phyloP scores from a whole-genome alignment of 1,284 basidiomycete species.

The Tilletia caries region DNA sequence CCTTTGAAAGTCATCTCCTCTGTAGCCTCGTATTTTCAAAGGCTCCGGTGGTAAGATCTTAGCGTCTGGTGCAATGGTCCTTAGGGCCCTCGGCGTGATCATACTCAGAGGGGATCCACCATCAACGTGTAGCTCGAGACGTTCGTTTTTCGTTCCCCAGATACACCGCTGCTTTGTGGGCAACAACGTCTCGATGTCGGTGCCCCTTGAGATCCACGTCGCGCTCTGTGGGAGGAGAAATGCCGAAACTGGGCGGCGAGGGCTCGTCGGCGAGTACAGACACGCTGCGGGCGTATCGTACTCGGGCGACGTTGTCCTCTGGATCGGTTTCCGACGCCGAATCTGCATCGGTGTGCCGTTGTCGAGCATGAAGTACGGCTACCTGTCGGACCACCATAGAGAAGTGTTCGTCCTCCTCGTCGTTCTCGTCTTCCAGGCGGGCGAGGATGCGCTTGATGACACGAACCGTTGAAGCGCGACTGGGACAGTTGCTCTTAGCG shows the following conservation, averaged over 20 bases:
- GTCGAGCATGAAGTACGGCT: too few relatives aligned
- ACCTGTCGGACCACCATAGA: background rate
- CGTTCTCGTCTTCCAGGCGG: background rate
- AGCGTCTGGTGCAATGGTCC: background rate
- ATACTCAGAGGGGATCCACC: background rate
- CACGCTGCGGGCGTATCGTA: background rate
- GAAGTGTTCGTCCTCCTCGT: background rate
- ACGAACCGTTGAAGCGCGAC: too few relatives aligned
- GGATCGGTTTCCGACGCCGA: background rate
- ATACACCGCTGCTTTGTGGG: background rate
- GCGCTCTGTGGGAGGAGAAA: too few relatives aligned
- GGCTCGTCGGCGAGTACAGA: background rate
- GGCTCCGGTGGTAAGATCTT: background rate
- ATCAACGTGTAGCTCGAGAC: background rate
- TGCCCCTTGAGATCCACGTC: too few relatives aligned
- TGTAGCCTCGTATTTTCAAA: background rate
- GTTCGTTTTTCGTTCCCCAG: background rate
- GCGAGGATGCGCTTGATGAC: too few relatives aligned
- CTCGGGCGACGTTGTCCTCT: background rate
- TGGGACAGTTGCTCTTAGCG: too few relatives aligned
- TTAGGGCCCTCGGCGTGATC: background rate
- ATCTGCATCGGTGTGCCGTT: too few relatives aligned
- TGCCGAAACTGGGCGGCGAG: background rate
- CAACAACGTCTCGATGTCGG: background rate
- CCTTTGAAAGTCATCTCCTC: background rate